These are phyloP conservation scores for Stephanodiscus triporus DNA, from an alignment of 108 stramenopile species.

Conservation along the genomic window DNA sequence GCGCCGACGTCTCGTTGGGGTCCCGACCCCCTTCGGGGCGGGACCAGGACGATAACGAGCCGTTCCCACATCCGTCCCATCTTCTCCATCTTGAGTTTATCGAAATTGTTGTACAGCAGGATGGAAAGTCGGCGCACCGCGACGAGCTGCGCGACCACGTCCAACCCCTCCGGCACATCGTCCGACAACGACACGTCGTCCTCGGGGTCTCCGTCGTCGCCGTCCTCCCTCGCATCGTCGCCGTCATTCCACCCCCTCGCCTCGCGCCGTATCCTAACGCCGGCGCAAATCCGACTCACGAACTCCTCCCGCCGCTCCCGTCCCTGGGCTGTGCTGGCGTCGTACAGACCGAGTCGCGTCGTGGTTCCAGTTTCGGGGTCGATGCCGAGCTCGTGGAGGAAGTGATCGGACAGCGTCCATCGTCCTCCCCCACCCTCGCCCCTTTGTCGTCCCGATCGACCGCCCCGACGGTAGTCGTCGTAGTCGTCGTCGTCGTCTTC, in stretches of 20 bases:
- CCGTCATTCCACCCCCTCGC: background rate
- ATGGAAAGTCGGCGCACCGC: conserved; percentile 79
- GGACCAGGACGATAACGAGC: conserved; percentile 58
- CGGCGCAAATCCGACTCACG: conserved; percentile 38
- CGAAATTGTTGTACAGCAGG: conserved; percentile 81
- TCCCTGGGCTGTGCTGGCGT: conserved; percentile 29
- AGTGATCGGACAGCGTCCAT: conserved; percentile 52
- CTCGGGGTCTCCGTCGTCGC: conserved; percentile 15
- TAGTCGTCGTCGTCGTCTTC: background rate
- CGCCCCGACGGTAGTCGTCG: background rate
- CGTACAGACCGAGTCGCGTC: conserved; percentile 26
- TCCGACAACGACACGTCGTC: background rate
- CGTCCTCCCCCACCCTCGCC: background rate
- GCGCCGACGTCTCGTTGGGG: background rate
- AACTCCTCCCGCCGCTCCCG: conserved; percentile 39
- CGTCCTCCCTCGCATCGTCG: conserved; percentile 30
- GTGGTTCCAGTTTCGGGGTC: conserved; percentile 23
- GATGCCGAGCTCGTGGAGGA: conserved; percentile 47
- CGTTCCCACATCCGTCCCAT: conserved; percentile 82
- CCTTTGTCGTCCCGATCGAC: background rate
- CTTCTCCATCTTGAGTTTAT: conserved; percentile 71
- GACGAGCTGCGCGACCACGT: conserved; percentile 62
- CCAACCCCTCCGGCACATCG: conserved; percentile 47
- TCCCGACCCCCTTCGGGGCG: conserved; percentile 28
- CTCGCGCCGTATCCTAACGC: conserved; percentile 21